Conservation (phyloP, 306 rosid genomes). For the Ceratonia siliqua region DNA sequence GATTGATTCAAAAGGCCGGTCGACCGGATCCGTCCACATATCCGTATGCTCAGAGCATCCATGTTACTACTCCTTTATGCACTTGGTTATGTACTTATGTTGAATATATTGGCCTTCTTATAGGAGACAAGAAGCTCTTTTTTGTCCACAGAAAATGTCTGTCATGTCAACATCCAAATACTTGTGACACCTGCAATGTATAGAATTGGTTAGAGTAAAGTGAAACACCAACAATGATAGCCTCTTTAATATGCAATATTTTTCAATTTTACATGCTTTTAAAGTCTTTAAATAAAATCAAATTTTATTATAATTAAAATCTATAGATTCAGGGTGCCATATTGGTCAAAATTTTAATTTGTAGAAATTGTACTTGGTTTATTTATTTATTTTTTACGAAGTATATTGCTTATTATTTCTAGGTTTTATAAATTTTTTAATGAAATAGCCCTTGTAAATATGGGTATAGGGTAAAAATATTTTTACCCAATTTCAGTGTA, state of each 20-base stretch:
- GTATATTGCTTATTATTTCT: neutral
- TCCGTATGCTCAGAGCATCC: too few species aligned
- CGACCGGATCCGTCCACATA: too few species aligned
- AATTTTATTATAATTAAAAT: neutral
- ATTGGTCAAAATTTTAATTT: neutral
- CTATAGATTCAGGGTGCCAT: neutral
- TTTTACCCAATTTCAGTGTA: neutral
- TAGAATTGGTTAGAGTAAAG: too few species aligned
- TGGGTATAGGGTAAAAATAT: neutral
- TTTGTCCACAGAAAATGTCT: neutral
- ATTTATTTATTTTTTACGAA: neutral
- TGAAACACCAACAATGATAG: neutral
- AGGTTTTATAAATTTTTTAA: neutral
- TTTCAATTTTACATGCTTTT: conserved; percentile 4
- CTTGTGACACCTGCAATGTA: neutral
- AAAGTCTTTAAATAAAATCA: neutral
- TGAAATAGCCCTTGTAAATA: neutral
- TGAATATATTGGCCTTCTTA: neutral
- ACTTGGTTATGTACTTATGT: neutral
- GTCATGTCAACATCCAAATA: neutral
- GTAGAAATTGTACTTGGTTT: neutral
- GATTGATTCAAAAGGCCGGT: too few species aligned
- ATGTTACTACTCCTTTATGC: neutral
- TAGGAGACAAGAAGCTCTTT: neutral
- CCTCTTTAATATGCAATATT: neutral